Conservation (phyloP, 345 rosid genomes). For the Atalantia buxifolia region DNA sequence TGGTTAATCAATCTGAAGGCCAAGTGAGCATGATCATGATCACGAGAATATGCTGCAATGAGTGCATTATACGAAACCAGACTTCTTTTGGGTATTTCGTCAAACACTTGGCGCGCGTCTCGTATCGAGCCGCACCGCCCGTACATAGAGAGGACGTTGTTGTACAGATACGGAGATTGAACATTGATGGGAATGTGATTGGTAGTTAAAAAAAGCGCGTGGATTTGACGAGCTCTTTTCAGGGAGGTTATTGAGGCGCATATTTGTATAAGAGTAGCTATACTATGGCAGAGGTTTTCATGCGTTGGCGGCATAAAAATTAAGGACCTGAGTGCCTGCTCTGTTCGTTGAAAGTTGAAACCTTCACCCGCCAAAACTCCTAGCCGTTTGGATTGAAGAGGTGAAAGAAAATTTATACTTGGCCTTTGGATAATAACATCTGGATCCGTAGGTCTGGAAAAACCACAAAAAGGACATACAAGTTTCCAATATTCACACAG, state of each 20-base stretch:
- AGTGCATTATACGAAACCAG: slow-evolving; percentile 65
- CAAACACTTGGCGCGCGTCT: slow-evolving; percentile 56
- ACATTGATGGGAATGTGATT: slow-evolving; percentile 11
- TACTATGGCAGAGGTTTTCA: slow-evolving; percentile 22
- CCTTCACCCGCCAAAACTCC: background rate
- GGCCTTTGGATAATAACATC: background rate
- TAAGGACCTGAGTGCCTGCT: background rate
- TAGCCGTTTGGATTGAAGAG: background rate
- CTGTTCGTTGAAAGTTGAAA: background rate
- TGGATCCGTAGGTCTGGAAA: background rate
- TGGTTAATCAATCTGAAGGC: slow-evolving; percentile 31
- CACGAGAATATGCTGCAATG: slow-evolving; percentile 63
- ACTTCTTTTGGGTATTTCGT: slow-evolving; percentile 64
- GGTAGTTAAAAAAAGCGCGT: slow-evolving; percentile 54
- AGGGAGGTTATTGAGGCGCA: slow-evolving; percentile 45
- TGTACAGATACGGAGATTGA: slow-evolving; percentile 48
- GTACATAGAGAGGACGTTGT: slow-evolving; percentile 69
- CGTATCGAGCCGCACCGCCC: slow-evolving; percentile 45
- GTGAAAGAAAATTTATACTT: too few relatives aligned
- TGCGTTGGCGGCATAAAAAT: slow-evolving; percentile 32
- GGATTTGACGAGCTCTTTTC: slow-evolving; percentile 55
- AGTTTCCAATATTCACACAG: too few relatives aligned
- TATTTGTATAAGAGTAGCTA: slow-evolving; percentile 39
- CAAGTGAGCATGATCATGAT: slow-evolving; percentile 20
- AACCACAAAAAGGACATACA: background rate